Evolutionary conservation across 2,329 filamentous ascomycete genomes (phyloP), one percentile per base, ranked within the genome.

Genomic region (Apiospora koreana): DNA sequence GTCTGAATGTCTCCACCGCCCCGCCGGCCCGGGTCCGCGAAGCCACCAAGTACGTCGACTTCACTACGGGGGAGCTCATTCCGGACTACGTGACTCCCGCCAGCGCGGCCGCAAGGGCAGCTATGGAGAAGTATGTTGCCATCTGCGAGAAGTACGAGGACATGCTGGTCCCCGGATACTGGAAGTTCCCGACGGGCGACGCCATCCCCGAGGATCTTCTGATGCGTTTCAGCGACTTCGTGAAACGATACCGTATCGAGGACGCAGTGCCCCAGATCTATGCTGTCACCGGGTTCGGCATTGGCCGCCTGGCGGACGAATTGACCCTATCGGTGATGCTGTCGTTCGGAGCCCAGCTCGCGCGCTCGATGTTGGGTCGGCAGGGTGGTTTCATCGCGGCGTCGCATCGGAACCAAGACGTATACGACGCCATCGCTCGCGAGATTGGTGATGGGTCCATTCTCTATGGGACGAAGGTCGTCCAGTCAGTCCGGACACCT

Each of bases 121-220:
- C 67, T 1, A 31, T 68, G 16, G 67, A 68, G 41, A 58, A n/a
- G 21, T 68, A 62, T 21, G 12, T 31, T 6, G 14, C 1, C 16
- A 10, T 54, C 31, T 68, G 67, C 67, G 67, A 68, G 8, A 5
- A 62, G 25, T 68, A 68, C 67, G 67, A 68, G 35, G 28, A 68
- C 35, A 68, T 68, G 67, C 6, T 68, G 0, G n/a, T 68, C 12
- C 48, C 67, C 21, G 67, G 67, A 14, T 41, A 25, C 21, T 68
- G 67, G 67, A 38, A 62, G 14, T 68, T 68, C 48, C 67, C 67
- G 16, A 12, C 35, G 8, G 67, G 67, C 16, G 67, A 25, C 46
- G 67, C 23, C 28, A 28, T 68, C 35, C 67, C 67, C 23, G 48
- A 28, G 42, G 67, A 68, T 21, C 67, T 68, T 9, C 46, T 68